Evolutionary conservation across 192 early-diverging fungal genomes (phyloP).

Genomic region (Gaertneriomyces semiglobifer): DNA sequence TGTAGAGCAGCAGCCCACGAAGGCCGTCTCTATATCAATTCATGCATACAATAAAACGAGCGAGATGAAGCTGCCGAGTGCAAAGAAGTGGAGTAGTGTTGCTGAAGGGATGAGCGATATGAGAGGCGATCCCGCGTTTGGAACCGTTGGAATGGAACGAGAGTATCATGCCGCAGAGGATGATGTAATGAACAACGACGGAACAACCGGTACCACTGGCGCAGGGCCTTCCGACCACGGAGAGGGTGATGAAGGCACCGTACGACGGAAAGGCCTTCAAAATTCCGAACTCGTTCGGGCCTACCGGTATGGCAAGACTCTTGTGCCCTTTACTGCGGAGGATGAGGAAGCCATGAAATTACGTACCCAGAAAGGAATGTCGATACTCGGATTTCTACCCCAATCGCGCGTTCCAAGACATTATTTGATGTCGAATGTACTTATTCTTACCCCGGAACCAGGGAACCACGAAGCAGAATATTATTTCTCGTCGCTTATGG

Average conservation of each 20-base stretch:
- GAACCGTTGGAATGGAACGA: conserved; percentile 36
- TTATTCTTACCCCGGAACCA: conserved; percentile 50
- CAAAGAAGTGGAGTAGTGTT: conserved; percentile 64
- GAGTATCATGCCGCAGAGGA: conserved; percentile 35
- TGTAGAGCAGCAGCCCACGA: conserved; percentile 35
- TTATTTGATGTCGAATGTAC: conserved; percentile 51
- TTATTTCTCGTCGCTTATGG: conserved; percentile 52
- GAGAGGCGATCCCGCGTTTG: conserved; percentile 18
- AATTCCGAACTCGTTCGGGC: conserved; percentile 59
- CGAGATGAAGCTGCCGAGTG: conserved; percentile 50
- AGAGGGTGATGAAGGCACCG: conserved; percentile 30
- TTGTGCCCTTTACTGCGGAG: conserved; percentile 58
- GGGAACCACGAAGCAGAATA: conserved; percentile 30
- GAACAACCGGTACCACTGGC: conserved; percentile 3
- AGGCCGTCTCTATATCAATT: conserved; percentile 49
- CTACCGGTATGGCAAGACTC: conserved; percentile 66
- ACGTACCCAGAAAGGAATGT: conserved; percentile 52
- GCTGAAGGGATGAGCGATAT: conserved; percentile 42
- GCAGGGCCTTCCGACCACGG: conserved; percentile 12
- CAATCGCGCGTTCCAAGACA: conserved; percentile 44
- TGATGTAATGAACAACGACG: conserved; percentile 20
- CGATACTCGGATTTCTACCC: conserved; percentile 59
- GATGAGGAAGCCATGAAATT: conserved; percentile 63
- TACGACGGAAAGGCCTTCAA: conserved; percentile 2
- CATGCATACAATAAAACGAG: conserved; percentile 56